Evolutionary conservation across 495 filamentous ascomycete species (phyloP).

Genomic region (Barbatosphaeria neglecta): DNA sequence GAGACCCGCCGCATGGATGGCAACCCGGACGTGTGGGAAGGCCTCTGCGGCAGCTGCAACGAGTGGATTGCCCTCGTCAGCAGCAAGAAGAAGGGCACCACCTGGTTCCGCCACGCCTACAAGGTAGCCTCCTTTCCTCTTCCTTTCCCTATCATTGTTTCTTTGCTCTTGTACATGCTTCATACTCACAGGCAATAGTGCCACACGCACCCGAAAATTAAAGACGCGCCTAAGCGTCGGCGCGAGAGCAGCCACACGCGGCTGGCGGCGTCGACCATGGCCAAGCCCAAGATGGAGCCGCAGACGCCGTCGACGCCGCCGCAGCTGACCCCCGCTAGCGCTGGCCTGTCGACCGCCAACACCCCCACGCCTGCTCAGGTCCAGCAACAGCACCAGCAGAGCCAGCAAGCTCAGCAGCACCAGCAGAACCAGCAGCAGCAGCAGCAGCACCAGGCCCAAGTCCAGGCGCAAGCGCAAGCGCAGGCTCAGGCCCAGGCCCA

Average conservation of each 20-base stretch:
- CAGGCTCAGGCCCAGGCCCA: background rate
- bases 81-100: constrained; percentile 78
- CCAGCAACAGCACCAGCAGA: constrained; percentile 7
- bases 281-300: constrained; percentile 27
- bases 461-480: constrained; percentile 6
- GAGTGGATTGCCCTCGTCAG: constrained; percentile 71
- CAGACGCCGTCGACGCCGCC: constrained; percentile 25
- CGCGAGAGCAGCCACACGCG: constrained; percentile 49
- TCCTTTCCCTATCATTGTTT: background rate
- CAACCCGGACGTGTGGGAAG: constrained; percentile 74
- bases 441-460: constrained; percentile 12
- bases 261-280: constrained; percentile 17
- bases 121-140: constrained; percentile 43
- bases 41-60: constrained; percentile 62
- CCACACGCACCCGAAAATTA: constrained; percentile 62
- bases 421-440: constrained; percentile 11
- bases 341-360: constrained; percentile 16
- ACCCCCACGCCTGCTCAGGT: constrained; percentile 22
- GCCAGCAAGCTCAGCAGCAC: constrained; percentile 10
- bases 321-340: constrained; percentile 28
- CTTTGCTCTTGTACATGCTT: too few relatives aligned
- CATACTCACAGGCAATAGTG: too few relatives aligned
- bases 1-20: constrained; percentile 63
- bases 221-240: constrained; percentile 59
- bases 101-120: constrained; percentile 76